A percentile compares a stretch with the other conserved stretches of the same genome.
Conservation (phyloP, 768 basidiomycete genomes). For the Suillus bovinus region DNA sequence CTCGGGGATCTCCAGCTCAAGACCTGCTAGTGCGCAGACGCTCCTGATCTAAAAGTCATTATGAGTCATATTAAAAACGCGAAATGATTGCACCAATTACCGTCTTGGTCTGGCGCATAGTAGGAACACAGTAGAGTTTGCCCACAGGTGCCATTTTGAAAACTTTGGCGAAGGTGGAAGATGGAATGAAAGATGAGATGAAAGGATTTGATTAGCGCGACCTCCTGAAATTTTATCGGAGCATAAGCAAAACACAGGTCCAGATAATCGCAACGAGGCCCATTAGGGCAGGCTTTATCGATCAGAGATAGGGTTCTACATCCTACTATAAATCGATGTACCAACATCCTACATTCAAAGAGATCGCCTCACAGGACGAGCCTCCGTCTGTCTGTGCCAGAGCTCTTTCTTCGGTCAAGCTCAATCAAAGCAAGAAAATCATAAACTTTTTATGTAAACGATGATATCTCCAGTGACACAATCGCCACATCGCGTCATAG, state of each 20-base stretch:
- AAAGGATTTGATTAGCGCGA: not conserved
- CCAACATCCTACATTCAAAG: not conserved
- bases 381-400: too few species aligned
- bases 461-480: not conserved
- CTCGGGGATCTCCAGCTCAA: slow-evolving; percentile 51
- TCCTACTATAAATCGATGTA: not conserved
- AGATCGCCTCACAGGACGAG: too few species aligned
- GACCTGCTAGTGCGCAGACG: slow-evolving; percentile 57
- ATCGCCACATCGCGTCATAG: not conserved
- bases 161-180: slow-evolving; percentile 23
- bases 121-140: slow-evolving; percentile 58
- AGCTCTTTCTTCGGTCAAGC: too few species aligned
- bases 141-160: slow-evolving; percentile 57
- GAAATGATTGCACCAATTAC: slow-evolving; percentile 34
- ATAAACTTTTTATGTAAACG: not conserved
- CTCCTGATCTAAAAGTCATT: slow-evolving; percentile 45
- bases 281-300: slow-evolving; percentile 31
- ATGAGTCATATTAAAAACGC: slow-evolving; percentile 4
- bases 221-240: slow-evolving; percentile 21
- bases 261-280: slow-evolving; percentile 14
- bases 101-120: slow-evolving; percentile 44
- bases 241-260: slow-evolving; percentile 6
- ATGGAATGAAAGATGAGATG: slow-evolving; percentile 16
- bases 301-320: slow-evolving; percentile 15
- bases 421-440: too few species aligned